phyloP scores from a whole-genome alignment of 139 green algal species.

The Zygnema circumcarinatum region DNA sequence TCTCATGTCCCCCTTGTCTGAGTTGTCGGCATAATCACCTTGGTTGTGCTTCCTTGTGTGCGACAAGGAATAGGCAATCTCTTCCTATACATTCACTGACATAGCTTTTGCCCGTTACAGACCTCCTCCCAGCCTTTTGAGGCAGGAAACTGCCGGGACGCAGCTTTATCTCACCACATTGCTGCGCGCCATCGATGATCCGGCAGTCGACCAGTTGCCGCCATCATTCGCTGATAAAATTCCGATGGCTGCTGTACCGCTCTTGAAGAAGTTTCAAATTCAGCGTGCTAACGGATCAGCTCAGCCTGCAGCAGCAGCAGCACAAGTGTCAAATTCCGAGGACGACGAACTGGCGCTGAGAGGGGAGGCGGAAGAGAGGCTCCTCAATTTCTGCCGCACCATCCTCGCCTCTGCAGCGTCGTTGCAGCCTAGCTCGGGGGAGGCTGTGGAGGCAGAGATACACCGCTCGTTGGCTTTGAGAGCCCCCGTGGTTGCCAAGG shows the following conservation, averaged over 20 bases:
- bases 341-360: conserved; percentile 8
- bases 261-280: neutral
- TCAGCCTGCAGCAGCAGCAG: neutral
- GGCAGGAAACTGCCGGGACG: conserved; percentile 19
- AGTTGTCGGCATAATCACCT: neutral
- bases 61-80: too few species aligned
- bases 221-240: neutral
- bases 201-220: too few species aligned
- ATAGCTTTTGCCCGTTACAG: neutral
- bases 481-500: conserved; percentile 29
- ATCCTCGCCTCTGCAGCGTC: conserved; percentile 1
- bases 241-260: neutral
- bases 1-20: neutral
- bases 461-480: conserved; percentile 13
- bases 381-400: neutral
- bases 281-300: too few species aligned
- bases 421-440: conserved; percentile 5
- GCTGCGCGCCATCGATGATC: conserved; percentile 20
- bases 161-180: conserved; percentile 26
- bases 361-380: conserved; percentile 25
- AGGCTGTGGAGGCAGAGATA: conserved; percentile 20
- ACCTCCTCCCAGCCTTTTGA: conserved; percentile 7
- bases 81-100: too few species aligned
- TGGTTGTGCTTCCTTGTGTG: neutral
- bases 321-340: neutral